Conservation (phyloP, 2,329 filamentous ascomycete species). For the Hypoxylon sp. region DNA sequence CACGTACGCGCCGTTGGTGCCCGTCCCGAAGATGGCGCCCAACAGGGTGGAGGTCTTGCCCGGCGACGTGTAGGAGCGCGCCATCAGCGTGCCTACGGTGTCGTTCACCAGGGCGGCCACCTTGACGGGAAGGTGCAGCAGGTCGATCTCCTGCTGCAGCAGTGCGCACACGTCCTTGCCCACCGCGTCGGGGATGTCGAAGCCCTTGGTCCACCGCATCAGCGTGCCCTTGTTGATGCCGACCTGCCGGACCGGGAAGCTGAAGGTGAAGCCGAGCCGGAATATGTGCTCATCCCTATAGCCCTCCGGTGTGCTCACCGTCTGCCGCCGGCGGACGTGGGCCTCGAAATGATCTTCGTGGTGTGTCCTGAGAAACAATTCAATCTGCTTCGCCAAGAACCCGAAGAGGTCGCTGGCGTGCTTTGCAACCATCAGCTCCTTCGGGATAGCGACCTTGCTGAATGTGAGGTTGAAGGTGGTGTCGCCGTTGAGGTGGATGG, state of each 20-base stretch:
- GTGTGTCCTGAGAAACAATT: slow-evolving; percentile 85
- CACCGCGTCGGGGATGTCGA: slow-evolving; percentile 93
- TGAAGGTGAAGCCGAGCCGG: slow-evolving; percentile 98
- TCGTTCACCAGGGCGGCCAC: slow-evolving; percentile 98
- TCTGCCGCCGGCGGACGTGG: slow-evolving; percentile 73
- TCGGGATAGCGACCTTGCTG: slow-evolving; percentile 91
- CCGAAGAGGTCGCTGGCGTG: slow-evolving; percentile 88
- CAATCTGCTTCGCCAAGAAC: slow-evolving; percentile 94
- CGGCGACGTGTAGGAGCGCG: slow-evolving; percentile 92
- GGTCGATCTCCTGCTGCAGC: slow-evolving; percentile 89
- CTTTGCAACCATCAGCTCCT: slow-evolving; percentile 88
- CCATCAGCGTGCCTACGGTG: slow-evolving; percentile 97
- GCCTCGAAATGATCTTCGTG: slow-evolving; percentile 87
- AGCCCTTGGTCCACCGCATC: slow-evolving; percentile 98
- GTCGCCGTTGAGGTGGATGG: slow-evolving; percentile 91
- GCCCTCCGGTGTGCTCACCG: slow-evolving; percentile 67
- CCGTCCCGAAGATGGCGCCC: slow-evolving; percentile 97
- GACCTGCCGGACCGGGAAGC: slow-evolving; percentile 92
- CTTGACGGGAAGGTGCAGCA: slow-evolving; percentile 85
- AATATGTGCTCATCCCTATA: slow-evolving; percentile 82
- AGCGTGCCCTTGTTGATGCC: slow-evolving; percentile 95
- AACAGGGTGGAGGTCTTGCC: slow-evolving; percentile 87
- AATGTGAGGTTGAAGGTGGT: slow-evolving; percentile 94
- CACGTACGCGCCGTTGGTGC: slow-evolving; percentile 96
- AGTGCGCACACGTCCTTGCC: slow-evolving; percentile 95